Evolutionary conservation across 2,329 filamentous ascomycete genomes (phyloP), one percentile per base, ranked within the genome.

Genomic region (Fusarium foetens): DNA sequence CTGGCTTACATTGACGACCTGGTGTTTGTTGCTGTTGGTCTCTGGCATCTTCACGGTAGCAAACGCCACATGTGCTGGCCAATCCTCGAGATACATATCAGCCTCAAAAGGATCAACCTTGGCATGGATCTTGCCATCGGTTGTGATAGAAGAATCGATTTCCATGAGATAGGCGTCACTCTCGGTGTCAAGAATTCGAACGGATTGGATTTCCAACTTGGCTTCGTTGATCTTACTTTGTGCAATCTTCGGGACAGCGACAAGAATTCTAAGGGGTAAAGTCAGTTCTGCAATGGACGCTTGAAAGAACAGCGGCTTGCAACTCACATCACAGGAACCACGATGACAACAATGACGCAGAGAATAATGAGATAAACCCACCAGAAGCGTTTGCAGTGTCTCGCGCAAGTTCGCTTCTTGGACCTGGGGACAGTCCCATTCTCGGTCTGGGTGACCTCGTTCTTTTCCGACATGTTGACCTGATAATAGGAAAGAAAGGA

Each of bases 241-340:
- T 38, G 87, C 87, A 64, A 90, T 86, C 73, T 84, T 86, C 62
- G 88, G 87, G 35, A 90, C 82, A 42, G 80, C 86, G 51, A 89
- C 87, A 58, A 89, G 85, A 76, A 90, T 84, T 75, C 88, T 90
- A 70, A 54, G 46, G 35, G 42, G 31, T 33, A 55, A 39, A 11
- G 70, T 77, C 19, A 76, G 65, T 46, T 29, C 39, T 29, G 29
- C 29, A 38, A 39, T 25, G 31, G 33, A 33, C 29, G 21, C 35
- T 23, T 41, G n/a, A 23, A 31, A 43, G 39, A 38, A 19, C 31
- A 38, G 31, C 36, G 16, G 25, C 46, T 33, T 46, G 48, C 46
- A 33, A 86, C 89, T 86, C 83, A 91, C 90, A 91, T 79, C 42
- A 90, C 81, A 42, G 88, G 83, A 23, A 92, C 85, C 41, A 90